Percentiles rank a stretch among this genome's conserved stretches.
Evolutionary conservation across 176 grass and related monocot species (phyloP).

Genomic region (sorghum (Sorghum bicolor)): DNA sequence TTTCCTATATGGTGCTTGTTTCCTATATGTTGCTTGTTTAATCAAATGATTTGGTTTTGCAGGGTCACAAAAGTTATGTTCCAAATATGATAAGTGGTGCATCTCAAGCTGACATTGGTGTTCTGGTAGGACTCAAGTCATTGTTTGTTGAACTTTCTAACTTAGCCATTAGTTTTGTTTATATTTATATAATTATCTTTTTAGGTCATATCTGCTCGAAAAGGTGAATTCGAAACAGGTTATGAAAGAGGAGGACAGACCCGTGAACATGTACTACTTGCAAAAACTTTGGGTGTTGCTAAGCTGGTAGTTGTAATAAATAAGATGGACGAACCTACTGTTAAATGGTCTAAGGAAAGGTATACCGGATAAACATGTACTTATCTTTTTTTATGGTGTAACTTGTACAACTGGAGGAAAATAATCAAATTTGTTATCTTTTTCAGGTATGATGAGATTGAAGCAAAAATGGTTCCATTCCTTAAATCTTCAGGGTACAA

Average conservation of each 20-base stretch:
- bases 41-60: conserved; percentile 39
- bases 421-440: conserved; percentile 20
- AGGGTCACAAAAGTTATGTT: conserved; percentile 99
- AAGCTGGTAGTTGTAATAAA: conserved; percentile 80
- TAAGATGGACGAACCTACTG: conserved; percentile 85
- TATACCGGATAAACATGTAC: conserved; percentile 16
- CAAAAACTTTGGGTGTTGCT: conserved; percentile 77
- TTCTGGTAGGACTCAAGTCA: conserved; percentile 58
- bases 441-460: conserved; percentile 90
- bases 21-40: conserved; percentile 11
- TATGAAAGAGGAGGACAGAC: conserved; percentile 86
- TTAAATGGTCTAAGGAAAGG: conserved; percentile 77
- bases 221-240: conserved; percentile 93
- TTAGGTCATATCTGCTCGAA: conserved; percentile 82
- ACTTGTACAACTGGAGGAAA: neutral
- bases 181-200: neutral
- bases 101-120: conserved; percentile 98
- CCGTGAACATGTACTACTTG: conserved; percentile 76
- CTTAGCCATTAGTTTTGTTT: neutral
- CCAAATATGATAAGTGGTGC: conserved; percentile 95
- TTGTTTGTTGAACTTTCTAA: conserved; percentile 4
- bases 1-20: too few relatives aligned
- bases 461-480: conserved; percentile 82
- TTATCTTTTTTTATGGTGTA: conserved; percentile 4
- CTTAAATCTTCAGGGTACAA: conserved; percentile 88